phyloP scores from a whole-genome alignment of 2,329 filamentous ascomycete genomes.

The Annulohypoxylon truncatum region DNA sequence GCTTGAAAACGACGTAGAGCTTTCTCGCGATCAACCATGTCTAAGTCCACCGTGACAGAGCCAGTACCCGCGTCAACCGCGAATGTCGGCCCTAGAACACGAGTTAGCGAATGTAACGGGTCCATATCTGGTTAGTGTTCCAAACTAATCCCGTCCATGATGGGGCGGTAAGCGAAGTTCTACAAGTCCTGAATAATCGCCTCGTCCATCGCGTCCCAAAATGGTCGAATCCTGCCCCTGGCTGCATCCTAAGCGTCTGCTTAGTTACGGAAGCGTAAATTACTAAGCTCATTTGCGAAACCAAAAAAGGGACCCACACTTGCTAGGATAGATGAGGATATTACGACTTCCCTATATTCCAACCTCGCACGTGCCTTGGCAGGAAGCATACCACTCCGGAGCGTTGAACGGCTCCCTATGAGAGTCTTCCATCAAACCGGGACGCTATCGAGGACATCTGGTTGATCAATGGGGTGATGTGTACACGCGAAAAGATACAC shows the following conservation, averaged over 20 bases:
- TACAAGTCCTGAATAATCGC: neutral
- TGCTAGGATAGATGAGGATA: constrained; percentile 4
- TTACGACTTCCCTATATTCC: constrained; percentile 6
- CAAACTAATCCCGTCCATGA: constrained; percentile 3
- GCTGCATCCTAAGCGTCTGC: neutral
- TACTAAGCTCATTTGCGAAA: constrained; percentile 3
- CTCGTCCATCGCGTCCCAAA: neutral
- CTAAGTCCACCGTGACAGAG: neutral
- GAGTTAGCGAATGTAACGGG: constrained; percentile 7
- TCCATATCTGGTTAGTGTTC: constrained; percentile 1
- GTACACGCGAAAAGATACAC: constrained; percentile 2
- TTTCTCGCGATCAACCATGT: neutral
- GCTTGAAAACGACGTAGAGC: neutral
- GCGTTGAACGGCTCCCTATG: neutral
- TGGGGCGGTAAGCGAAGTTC: constrained; percentile 13
- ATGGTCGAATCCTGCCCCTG: neutral
- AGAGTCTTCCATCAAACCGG: constrained; percentile 2
- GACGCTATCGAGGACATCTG: neutral
- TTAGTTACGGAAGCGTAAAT: constrained; percentile 7
- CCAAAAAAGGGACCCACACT: constrained; percentile 5
- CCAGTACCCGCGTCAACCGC: constrained; percentile 15
- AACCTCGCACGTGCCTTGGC: constrained; percentile 27
- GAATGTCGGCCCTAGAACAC: neutral
- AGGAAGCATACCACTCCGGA: constrained; percentile 3
- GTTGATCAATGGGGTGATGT: constrained; percentile 21